These are phyloP conservation scores for Singerocomus rubriflavus DNA, from an alignment of 1,284 basidiomycete genomes.

Conservation along the genomic window DNA sequence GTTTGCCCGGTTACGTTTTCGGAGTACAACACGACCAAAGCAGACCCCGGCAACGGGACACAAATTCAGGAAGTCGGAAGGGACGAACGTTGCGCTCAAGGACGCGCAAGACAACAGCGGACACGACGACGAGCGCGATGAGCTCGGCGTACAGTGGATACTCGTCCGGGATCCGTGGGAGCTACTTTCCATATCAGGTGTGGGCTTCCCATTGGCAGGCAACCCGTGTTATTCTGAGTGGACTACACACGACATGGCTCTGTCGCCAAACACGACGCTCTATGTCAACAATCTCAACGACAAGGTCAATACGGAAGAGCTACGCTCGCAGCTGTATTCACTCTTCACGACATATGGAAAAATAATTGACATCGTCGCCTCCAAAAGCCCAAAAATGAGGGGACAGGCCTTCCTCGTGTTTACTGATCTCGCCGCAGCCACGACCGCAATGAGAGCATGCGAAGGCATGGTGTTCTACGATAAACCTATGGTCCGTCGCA, in stretches of 20 bases:
- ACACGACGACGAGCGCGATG: conserved; percentile 8
- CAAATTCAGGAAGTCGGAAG: background rate
- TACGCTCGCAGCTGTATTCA: conserved; percentile 79
- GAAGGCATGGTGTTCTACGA: conserved; percentile 94
- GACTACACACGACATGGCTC: conserved; percentile 37
- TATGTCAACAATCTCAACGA: conserved; percentile 95
- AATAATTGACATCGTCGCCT: conserved; percentile 93
- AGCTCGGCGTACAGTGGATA: background rate
- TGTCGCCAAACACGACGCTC: conserved; percentile 79
- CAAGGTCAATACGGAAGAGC: conserved; percentile 92
- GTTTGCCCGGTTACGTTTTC: conserved; percentile 33
- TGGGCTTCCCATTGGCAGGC: background rate
- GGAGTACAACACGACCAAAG: conserved; percentile 28
- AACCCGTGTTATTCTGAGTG: background rate
- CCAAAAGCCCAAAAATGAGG: conserved; percentile 82
- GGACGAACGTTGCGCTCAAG: background rate
- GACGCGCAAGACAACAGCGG: conserved; percentile 5
- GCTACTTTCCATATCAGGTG: conserved; percentile 19
- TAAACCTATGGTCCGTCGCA: conserved; percentile 72
- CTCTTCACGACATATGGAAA: conserved; percentile 94
- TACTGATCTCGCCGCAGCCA: conserved; percentile 83
- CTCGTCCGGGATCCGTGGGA: conserved; percentile 36
- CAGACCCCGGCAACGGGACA: conserved; percentile 10
- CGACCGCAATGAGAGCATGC: conserved; percentile 86
- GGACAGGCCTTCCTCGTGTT: conserved; percentile 98